Percentiles rank a stretch among this genome's conserved stretches.
These are phyloP conservation scores for Ceratobasidium sp. DNA, from an alignment of 1,284 basidiomycete genomes.

Conservation along the genomic window DNA sequence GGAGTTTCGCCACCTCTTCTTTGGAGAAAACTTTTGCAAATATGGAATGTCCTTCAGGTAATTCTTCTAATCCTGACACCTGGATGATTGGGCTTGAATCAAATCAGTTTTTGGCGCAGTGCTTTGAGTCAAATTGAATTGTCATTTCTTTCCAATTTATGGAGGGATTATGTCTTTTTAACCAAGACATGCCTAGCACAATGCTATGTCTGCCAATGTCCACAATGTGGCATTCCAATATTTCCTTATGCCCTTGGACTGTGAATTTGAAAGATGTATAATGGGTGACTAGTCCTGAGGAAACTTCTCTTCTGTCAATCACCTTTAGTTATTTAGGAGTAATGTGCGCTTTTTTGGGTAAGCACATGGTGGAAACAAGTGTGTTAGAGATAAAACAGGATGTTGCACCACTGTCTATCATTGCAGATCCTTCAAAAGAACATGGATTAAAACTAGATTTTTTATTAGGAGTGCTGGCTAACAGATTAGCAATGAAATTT, in stretches of 20 bases:
- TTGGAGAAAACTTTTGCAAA: background rate
- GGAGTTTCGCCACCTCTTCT: constrained; percentile 12
- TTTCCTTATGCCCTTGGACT: no score
- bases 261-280: background rate
- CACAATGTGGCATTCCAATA: no score
- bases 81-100: no score
- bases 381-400: background rate
- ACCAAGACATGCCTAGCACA: background rate
- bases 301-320: constrained; percentile 1
- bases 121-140: background rate
- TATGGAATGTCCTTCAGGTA: background rate
- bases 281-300: background rate
- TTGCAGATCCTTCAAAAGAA: background rate
- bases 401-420: background rate
- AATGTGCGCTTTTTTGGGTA: background rate
- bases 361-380: background rate
- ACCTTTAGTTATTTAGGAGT: background rate
- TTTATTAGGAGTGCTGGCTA: background rate
- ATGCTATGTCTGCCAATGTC: no score
- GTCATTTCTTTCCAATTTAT: background rate
- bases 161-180: background rate
- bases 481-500: background rate
- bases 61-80: no score
- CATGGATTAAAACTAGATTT: background rate
- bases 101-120: background rate